Base-by-base conservation (phyloP, 2,329 filamentous ascomycete genomes). In the Pseudocercospora cruenta region DNA sequence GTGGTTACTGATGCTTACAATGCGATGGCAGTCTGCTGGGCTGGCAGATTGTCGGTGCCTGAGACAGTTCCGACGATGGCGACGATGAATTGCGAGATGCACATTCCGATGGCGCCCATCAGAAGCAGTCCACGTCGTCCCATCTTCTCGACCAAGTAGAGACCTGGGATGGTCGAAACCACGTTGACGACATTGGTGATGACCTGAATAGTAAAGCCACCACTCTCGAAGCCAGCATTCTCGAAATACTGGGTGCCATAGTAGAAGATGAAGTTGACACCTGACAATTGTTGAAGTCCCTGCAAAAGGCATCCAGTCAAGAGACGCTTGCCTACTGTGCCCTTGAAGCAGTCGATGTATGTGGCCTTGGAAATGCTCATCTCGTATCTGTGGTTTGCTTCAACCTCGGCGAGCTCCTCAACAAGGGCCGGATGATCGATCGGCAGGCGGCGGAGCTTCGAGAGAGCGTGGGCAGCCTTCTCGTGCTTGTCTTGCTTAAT, bases 351-450 rank as follows among this genome's bases (percentile, higher is more conserved):
- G 72, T 84, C 83, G 75, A 89, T 82, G 83, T 90, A 92, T 69
- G 86, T 86, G 69, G 84, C 84, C 73, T 85, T 76, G 28, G 72
- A 72, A 78, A 75, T 88, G 87, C 67, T 90, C 74, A 90, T 83
- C 83, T 96, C 93, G 77, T 94, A 93, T 80, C 91, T 90, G 80
- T 94, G 87, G 83, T 96, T 96, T 81, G 92, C 93, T 64, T 94
- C 85, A 69, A 97, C 92, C 81, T 96, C 93, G 22, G 89, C 86
- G 22, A 96, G 84, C 81, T 96, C 93, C 68, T 87, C 82, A 14
- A 74, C 65, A 5, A 78, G 26, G 1, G 74, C 80, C 87, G 87
- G 81, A 93, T 90, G 79, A 86, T 91, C 88, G 62, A 81, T n/a
- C 14, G 69, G 65, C 80, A 96, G 90, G 67, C 91, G 91, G 76